Base-by-base conservation (phyloP, 768 basidiomycete genomes). In the Psilocybe azurescens region DNA sequence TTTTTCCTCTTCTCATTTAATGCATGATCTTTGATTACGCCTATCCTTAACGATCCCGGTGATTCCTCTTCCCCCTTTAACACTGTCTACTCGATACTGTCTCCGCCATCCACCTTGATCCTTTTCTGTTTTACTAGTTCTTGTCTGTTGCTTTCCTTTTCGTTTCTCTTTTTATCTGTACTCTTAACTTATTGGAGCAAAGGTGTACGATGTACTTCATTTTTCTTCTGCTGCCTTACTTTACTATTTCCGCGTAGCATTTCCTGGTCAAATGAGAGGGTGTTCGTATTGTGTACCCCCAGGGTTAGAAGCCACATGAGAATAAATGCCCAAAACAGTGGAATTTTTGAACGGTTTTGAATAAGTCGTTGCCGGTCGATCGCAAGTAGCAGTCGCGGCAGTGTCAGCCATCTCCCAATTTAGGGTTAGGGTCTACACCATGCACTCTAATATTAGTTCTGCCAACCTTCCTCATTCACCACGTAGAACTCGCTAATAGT, bases 141-240 rank as follows among this genome's bases (percentile, higher is more conserved):
- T 57, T 48, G 57, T 67, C 53, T 62, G 60, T 62, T 67, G 56
- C 52, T 66, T 62, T 68, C 62, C 53, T 70, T 58, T 68, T 62
- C 70, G 50, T 44, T 59, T 63, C 63, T 62, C 64, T 69, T 62
- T 51, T 67, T 63, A 54, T 54, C 39, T 78, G 77, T 79, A 76
- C 67, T 69, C 65, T 57, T 79, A 80, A 80, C 62, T 79, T 79
- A 80, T 80, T 76, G 58, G 63, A 73, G 72, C 66, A 60, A 63
- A 62, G 63, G 61, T 74, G 71, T 73, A 73, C 61, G 65, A 72
- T 69, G 67, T 70, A 67, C 53, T 70, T 66, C 57, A 59, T 63
- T 63, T 67, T 67, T 60, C 56, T 61, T 61, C 63, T 51, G 58
- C 61, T 65, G 60, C 62, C 60, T 56, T 63, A 62, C 57, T 48